Evolutionary conservation across 768 basidiomycete species (phyloP).

Genomic region (Candolleomyces efflorescens): DNA sequence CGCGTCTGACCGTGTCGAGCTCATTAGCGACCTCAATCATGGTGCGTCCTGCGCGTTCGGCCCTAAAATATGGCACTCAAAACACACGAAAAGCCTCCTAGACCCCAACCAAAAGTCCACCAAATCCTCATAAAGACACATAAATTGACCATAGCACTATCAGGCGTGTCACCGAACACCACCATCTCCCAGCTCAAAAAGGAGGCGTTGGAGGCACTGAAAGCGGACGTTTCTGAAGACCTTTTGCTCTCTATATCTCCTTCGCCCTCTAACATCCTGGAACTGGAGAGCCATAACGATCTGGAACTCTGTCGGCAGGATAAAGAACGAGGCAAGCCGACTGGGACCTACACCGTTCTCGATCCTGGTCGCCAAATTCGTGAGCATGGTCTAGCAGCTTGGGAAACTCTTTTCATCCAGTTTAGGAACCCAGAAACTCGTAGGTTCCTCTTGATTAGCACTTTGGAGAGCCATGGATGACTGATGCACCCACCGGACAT

Average conservation of each 20-base stretch:
- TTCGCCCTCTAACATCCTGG: slow-evolving; percentile 13
- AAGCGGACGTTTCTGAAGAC: slow-evolving; percentile 39
- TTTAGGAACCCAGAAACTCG: slow-evolving; percentile 57
- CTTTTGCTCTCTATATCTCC: slow-evolving; percentile 14
- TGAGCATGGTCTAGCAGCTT: slow-evolving; percentile 51
- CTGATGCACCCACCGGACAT: slow-evolving; percentile 6
- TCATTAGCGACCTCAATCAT: slow-evolving; percentile 13
- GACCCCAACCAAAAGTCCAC: slow-evolving; percentile 56
- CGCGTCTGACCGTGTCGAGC: slow-evolving; percentile 4
- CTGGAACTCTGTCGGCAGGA: slow-evolving; percentile 62
- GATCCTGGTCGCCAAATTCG: slow-evolving; percentile 38
- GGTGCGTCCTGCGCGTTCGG: slow-evolving; percentile 12
- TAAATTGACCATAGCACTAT: slow-evolving; percentile 61
- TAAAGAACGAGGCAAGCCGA: slow-evolving; percentile 49
- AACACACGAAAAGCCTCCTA: slow-evolving; percentile 39
- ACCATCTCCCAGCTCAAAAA: slow-evolving; percentile 57
- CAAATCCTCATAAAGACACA: slow-evolving; percentile 72
- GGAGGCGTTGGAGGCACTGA: slow-evolving; percentile 59
- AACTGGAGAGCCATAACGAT: slow-evolving; percentile 28
- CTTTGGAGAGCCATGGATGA: slow-evolving; percentile 7
- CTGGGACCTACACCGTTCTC: slow-evolving; percentile 50
- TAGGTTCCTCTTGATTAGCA: slow-evolving; percentile 31
- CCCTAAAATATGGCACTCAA: background rate
- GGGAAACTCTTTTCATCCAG: slow-evolving; percentile 67
- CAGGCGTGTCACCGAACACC: slow-evolving; percentile 43